These are phyloP conservation scores for Pseudogymnoascus sp. DNA, from an alignment of 2,329 filamentous ascomycete species.

Conservation along the genomic window DNA sequence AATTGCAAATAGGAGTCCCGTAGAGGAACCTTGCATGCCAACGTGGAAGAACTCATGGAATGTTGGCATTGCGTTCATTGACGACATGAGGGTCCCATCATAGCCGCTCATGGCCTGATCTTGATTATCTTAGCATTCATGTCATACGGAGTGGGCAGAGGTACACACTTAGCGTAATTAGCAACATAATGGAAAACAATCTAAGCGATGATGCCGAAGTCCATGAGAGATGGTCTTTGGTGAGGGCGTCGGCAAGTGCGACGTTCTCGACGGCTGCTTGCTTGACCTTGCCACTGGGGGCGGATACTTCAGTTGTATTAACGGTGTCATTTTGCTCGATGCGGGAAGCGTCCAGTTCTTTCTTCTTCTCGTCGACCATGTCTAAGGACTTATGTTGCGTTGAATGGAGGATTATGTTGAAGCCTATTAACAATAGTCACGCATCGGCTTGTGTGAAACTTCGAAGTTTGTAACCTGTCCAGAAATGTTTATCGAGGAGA, in stretches of 20 bases:
- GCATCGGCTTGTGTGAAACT: too few relatives aligned
- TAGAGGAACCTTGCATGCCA: neutral
- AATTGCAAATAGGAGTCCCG: neutral
- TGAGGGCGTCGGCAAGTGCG: conserved; percentile 28
- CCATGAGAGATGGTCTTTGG: conserved; percentile 28
- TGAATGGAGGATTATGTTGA: too few relatives aligned
- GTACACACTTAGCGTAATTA: neutral
- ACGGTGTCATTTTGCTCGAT: too few relatives aligned
- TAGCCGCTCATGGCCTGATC: neutral
- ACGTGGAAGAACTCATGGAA: conserved; percentile 28
- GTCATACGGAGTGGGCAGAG: neutral
- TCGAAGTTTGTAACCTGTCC: too few relatives aligned
- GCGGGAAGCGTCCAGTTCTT: too few relatives aligned
- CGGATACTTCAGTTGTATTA: too few relatives aligned
- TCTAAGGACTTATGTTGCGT: too few relatives aligned
- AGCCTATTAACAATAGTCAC: too few relatives aligned
- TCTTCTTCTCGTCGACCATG: too few relatives aligned
- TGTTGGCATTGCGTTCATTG: conserved; percentile 40
- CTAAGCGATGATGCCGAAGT: conserved; percentile 20
- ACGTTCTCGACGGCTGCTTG: conserved; percentile 21
- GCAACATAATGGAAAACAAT: neutral
- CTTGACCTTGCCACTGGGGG: neutral
- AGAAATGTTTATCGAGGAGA: too few relatives aligned
- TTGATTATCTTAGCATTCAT: neutral
- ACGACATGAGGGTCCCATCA: conserved; percentile 36